Evolutionary conservation across 2,329 filamentous ascomycete genomes (phyloP).

Genomic region (Monilinia aucupariae): DNA sequence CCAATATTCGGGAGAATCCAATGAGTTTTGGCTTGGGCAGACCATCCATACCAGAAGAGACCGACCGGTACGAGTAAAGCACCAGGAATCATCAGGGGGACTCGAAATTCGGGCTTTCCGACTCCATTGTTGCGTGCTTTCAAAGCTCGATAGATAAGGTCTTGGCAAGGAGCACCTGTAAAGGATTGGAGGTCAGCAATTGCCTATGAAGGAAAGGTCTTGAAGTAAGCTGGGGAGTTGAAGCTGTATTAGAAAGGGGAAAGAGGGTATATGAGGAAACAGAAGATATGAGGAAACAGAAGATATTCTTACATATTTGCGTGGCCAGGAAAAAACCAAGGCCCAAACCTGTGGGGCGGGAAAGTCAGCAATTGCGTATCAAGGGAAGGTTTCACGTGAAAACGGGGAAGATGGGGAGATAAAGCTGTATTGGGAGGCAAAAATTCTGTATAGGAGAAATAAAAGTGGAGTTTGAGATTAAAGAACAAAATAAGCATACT

Average conservation of each 20-base stretch:
- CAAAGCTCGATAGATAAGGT: slow-evolving; percentile 29
- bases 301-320: background rate
- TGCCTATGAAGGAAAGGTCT: slow-evolving; percentile 14
- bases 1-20: slow-evolving; percentile 57
- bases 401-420: too few species aligned
- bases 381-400: too few species aligned
- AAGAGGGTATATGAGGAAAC: background rate
- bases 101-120: slow-evolving; percentile 54
- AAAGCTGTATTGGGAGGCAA: too few species aligned
- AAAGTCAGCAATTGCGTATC: too few species aligned
- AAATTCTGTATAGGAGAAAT: background rate
- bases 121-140: slow-evolving; percentile 32
- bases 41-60: slow-evolving; percentile 55
- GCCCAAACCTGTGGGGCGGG: too few species aligned
- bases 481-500: background rate
- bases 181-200: background rate
- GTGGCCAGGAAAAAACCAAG: background rate
- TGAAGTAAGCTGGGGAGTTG: background rate
- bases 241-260: background rate
- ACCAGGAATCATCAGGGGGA: slow-evolving; percentile 53
- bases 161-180: slow-evolving; percentile 34
- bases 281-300: background rate
- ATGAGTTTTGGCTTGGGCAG: slow-evolving; percentile 44
- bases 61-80: slow-evolving; percentile 51
- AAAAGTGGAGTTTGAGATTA: background rate